Base-by-base conservation (phyloP, 2,329 filamentous ascomycete genomes). In the Cladosporium halotolerans region DNA sequence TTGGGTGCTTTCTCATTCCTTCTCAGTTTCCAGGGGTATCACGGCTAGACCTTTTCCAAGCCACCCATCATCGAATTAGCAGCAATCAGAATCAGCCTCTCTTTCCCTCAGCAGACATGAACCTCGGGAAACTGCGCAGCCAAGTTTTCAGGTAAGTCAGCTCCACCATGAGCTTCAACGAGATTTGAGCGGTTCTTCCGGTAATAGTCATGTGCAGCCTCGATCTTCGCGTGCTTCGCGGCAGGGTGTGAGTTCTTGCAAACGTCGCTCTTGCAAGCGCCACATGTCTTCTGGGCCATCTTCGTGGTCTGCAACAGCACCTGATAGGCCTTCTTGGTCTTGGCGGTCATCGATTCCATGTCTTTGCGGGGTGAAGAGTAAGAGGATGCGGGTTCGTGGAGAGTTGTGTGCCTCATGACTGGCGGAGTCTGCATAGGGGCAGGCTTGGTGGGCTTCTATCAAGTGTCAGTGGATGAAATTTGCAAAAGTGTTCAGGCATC, bases 121-220 rank as follows among this genome's bases (percentile, higher is more conserved):
- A 49, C 33, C 13, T 32, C 46, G 14, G 46, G 46, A 4, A 32
- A 16, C 36, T 49, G 13, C n/a, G 32, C 41, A 5, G 31, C 16
- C 23, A 48, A n/a, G 13, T 9, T 10, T 28, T 43, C 47, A 9
- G 47, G 47, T 4, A 50, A 10, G n/a, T 33, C 16, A 9, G 13
- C 31, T 8, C 11, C 14, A 5, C 14, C 50, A 36, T 45, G 55
- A 7, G 18, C 36, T 3, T 36, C 53, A 16, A 42, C 39, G 16
- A 63, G 48, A 10, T 28, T 52, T 4, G 52, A 19, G 3, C 59
- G 57, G 48, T 56, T 61, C 49, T 44, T 57, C 9, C 32, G 43
- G 39, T 63, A 63, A 52, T 50, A 55, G 7, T 54, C 53, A 19
- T 39, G 54, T 2, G 60, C 59, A n/a, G 57, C 33, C n/a, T 49